These are phyloP conservation scores for Pythium utonaiense DNA, from an alignment of 352 stramenopile genomes.

Conservation along the genomic window DNA sequence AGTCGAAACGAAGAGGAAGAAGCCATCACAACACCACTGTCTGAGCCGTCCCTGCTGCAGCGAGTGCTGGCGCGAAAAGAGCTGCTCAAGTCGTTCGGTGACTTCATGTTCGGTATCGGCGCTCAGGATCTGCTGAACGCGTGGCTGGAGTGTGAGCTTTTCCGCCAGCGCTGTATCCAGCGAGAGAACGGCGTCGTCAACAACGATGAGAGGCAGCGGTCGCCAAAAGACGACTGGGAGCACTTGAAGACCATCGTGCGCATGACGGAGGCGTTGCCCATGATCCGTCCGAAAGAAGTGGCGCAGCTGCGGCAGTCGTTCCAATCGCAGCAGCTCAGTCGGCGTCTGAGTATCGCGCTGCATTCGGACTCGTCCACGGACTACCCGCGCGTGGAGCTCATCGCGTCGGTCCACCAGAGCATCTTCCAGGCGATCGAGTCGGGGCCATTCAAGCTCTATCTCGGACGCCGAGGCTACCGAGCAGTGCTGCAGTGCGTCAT, in stretches of 20 bases:
- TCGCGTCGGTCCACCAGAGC: conserved; percentile 69
- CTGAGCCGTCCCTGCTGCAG: conserved; percentile 62
- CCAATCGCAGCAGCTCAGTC: conserved; percentile 63
- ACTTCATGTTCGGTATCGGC: conserved; percentile 65
- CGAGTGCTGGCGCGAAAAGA: conserved; percentile 71
- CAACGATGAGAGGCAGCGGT: conserved; percentile 4
- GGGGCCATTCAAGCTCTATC: conserved; percentile 76
- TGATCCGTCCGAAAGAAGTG: conserved; percentile 56
- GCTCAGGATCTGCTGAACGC: conserved; percentile 70
- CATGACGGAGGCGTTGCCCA: conserved; percentile 47
- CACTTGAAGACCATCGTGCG: conserved; percentile 68
- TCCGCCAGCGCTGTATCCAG: conserved; percentile 62
- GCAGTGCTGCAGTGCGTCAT: conserved; percentile 69
- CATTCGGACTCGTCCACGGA: conserved; percentile 55
- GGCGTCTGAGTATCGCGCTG: conserved; percentile 63
- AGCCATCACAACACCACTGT: conserved; percentile 26
- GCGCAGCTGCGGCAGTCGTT: conserved; percentile 56
- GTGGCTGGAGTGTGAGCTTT: conserved; percentile 84
- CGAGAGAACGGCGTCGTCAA: conserved; percentile 38
- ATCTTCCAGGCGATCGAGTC: conserved; percentile 77
- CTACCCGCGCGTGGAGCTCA: conserved; percentile 68
- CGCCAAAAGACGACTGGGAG: conserved; percentile 72
- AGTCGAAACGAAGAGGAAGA: conserved; percentile 53
- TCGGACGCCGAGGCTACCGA: conserved; percentile 68
- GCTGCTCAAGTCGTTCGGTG: conserved; percentile 74